phyloP scores from a whole-genome alignment of 2,329 filamentous ascomycete genomes.

The Beauveria bassiana region DNA sequence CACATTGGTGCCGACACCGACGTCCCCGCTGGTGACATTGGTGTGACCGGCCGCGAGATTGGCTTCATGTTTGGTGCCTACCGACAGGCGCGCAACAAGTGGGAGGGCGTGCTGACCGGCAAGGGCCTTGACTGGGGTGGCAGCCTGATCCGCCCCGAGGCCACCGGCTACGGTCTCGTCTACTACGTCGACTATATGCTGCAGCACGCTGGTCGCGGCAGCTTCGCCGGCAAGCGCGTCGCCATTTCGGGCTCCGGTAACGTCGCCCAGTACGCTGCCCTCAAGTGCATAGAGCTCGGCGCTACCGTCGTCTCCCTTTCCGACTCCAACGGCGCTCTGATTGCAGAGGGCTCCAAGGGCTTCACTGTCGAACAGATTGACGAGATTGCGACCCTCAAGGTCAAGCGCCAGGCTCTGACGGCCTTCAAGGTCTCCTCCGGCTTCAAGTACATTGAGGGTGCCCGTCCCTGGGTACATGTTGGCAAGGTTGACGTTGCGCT shows the following conservation, averaged over 20 bases:
- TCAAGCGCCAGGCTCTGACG: conserved; percentile 74
- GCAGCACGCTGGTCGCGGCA: conserved; percentile 76
- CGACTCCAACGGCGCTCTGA: conserved; percentile 79
- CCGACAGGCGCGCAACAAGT: conserved; percentile 78
- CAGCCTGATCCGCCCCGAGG: conserved; percentile 88
- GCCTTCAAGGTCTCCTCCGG: conserved; percentile 53
- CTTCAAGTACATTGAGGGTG: conserved; percentile 82
- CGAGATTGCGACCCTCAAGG: conserved; percentile 77
- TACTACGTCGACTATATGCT: conserved; percentile 98
- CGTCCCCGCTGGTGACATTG: conserved; percentile 94
- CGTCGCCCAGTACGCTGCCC: conserved; percentile 93
- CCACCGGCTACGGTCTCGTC: conserved; percentile 91
- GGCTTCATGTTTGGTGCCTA: conserved; percentile 94
- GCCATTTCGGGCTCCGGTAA: conserved; percentile 96
- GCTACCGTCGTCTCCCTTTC: conserved; percentile 88
- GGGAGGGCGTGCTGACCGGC: conserved; percentile 93
- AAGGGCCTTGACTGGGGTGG: conserved; percentile 94
- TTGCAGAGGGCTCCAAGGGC: conserved; percentile 61
- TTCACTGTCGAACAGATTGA: conserved; percentile 76
- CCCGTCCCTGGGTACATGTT: conserved; percentile 85
- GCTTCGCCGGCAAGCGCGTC: conserved; percentile 84
- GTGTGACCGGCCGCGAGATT: conserved; percentile 85
- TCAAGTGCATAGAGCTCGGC: conserved; percentile 94
- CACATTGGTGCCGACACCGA: conserved; percentile 96
- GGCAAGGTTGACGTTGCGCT: conserved; percentile 86